Evolutionary conservation across 352 stramenopile species (phyloP).

Genomic region (Lagenidium sp.): DNA sequence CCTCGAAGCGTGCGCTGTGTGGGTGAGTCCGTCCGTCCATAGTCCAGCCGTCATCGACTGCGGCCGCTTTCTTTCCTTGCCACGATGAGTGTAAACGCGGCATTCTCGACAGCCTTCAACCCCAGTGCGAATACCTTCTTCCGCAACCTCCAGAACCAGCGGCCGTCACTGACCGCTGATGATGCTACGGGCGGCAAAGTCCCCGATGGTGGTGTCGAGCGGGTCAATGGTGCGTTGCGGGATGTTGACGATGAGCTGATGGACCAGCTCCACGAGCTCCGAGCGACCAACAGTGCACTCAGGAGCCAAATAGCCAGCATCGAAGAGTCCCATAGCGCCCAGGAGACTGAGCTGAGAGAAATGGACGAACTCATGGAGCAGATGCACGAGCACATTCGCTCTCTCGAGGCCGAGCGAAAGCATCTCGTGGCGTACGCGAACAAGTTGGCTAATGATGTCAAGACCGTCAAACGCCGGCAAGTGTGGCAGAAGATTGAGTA

Average conservation of each 20-base stretch:
- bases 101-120: conserved; percentile 14
- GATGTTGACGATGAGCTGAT: conserved; percentile 13
- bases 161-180: conserved; percentile 2
- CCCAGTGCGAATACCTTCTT: conserved; percentile 10
- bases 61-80: no score
- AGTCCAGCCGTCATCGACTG: no score
- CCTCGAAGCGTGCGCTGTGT: no score
- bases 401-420: conserved; percentile 11
- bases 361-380: conserved; percentile 12
- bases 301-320: no score
- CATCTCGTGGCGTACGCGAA: conserved; percentile 13
- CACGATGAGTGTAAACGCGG: conserved; percentile 18
- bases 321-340: no score
- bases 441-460: conserved; percentile 15
- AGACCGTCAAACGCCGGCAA: conserved; percentile 13
- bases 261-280: conserved; percentile 12
- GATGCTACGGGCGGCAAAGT: no score
- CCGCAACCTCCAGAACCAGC: conserved; percentile 10
- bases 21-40: no score
- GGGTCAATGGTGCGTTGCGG: not conserved
- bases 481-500: conserved; percentile 19
- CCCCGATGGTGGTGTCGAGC: no score
- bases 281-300: conserved; percentile 5
- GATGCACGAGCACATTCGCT: conserved; percentile 14
- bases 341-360: conserved; percentile 7